Evolutionary conservation across 495 filamentous ascomycete genomes (phyloP).

Genomic region (Hapsidospora chrysogenum): DNA sequence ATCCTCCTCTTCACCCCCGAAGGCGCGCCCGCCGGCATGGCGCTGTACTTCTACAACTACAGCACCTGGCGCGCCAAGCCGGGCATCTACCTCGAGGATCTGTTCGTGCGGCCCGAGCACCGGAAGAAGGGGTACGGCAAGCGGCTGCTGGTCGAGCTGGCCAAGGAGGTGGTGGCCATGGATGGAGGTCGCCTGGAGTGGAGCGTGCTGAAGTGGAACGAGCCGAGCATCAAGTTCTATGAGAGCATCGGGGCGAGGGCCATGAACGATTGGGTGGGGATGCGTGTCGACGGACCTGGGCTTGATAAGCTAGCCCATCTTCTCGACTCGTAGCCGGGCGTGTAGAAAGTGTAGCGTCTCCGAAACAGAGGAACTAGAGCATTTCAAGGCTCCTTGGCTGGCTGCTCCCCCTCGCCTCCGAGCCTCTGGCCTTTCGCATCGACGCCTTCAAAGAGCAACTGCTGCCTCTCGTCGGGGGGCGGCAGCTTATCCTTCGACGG

Average conservation of each 20-base stretch:
- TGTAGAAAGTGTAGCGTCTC: too few relatives aligned
- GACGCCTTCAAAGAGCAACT: slow-evolving; percentile 17
- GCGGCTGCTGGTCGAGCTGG: slow-evolving; percentile 55
- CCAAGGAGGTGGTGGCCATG: slow-evolving; percentile 54
- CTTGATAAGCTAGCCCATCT: slow-evolving; percentile 42
- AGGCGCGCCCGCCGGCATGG: slow-evolving; percentile 32
- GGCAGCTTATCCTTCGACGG: slow-evolving; percentile 4
- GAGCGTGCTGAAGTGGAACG: slow-evolving; percentile 86
- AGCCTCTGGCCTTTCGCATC: slow-evolving; percentile 5
- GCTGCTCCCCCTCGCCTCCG: too few relatives aligned
- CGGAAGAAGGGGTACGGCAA: slow-evolving; percentile 68
- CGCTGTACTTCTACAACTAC: slow-evolving; percentile 43
- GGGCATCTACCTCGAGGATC: slow-evolving; percentile 88
- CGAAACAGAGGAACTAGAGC: too few relatives aligned
- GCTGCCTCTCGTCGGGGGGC: too few relatives aligned
- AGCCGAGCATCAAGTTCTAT: slow-evolving; percentile 80
- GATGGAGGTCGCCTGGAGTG: slow-evolving; percentile 71
- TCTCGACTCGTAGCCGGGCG: slow-evolving; percentile 11
- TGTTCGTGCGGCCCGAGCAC: slow-evolving; percentile 60
- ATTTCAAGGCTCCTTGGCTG: too few relatives aligned
- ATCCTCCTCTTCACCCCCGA: slow-evolving; percentile 25
- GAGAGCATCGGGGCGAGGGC: slow-evolving; percentile 60
- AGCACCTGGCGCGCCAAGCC: slow-evolving; percentile 73
- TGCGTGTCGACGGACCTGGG: slow-evolving; percentile 68
- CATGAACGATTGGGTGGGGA: slow-evolving; percentile 79